Evolutionary conservation across 306 rosid genomes (phyloP).

Genomic region (Dalbergia oliveri): DNA sequence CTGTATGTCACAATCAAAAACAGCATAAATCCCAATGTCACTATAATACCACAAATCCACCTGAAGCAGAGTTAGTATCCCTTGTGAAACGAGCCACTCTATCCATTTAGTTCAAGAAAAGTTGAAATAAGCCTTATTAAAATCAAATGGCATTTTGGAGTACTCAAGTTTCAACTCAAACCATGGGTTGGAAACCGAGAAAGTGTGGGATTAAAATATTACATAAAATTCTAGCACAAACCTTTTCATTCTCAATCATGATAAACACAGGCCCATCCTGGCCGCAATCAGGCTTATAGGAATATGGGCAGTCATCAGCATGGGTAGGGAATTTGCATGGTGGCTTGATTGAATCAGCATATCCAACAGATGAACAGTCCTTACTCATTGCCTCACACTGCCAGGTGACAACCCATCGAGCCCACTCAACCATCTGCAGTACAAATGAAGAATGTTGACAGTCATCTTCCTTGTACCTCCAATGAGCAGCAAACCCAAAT

Average conservation of each 20-base stretch:
- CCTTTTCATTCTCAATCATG: conserved; percentile 93
- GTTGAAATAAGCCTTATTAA: background rate
- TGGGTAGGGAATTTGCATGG: conserved; percentile 93
- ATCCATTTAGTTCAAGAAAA: conserved; percentile 3
- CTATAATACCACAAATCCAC: background rate
- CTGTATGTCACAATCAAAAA: background rate
- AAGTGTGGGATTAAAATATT: background rate
- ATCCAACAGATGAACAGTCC: conserved; percentile 64
- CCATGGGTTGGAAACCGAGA: background rate
- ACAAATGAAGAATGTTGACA: conserved; percentile 88
- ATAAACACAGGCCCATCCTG: conserved; percentile 92
- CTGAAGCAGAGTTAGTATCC: background rate
- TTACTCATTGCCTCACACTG: conserved; percentile 93
- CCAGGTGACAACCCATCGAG: conserved; percentile 99
- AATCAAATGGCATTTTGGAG: background rate
- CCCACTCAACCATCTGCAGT: conserved; percentile 99
- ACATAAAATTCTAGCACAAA: conserved; percentile 45
- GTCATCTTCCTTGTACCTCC: conserved; percentile 99
- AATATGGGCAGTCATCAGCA: conserved; percentile 82
- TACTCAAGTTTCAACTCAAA: background rate
- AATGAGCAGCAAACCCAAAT: conserved; percentile 97
- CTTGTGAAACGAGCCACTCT: background rate
- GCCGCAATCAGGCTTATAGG: conserved; percentile 69
- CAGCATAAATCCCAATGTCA: background rate
- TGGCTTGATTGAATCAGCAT: conserved; percentile 65